Percentiles rank a stretch among this genome's conserved stretches.
phyloP scores from a whole-genome alignment of 1,284 basidiomycete genomes.

The Leccinum griseonigrum region DNA sequence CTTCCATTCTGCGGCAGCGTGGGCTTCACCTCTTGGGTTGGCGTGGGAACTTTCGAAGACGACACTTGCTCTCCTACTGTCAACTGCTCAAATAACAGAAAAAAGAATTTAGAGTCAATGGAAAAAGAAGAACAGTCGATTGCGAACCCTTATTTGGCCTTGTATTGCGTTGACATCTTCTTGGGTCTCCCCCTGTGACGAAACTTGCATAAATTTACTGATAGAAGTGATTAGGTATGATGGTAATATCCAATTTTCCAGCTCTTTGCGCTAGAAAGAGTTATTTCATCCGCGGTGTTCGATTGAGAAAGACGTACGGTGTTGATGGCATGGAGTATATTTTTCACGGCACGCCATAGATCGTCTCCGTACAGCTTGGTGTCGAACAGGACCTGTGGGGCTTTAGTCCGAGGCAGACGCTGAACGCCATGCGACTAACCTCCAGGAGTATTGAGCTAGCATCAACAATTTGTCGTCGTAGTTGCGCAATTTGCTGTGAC shows the following conservation, averaged over 20 bases:
- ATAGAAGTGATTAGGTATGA: slow-evolving; percentile 41
- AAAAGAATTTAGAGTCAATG: slow-evolving; percentile 45
- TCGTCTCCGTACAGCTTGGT: slow-evolving; percentile 31
- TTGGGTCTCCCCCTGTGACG: slow-evolving; percentile 25
- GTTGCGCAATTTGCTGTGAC: slow-evolving; percentile 24
- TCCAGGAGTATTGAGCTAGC: slow-evolving; percentile 48
- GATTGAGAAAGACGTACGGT: slow-evolving; percentile 38
- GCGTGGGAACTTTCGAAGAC: slow-evolving; percentile 13
- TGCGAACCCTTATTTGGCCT: slow-evolving; percentile 66
- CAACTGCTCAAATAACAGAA: slow-evolving; percentile 51
- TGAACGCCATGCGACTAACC: slow-evolving; percentile 32
- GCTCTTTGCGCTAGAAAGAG: slow-evolving; percentile 42
- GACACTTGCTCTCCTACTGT: slow-evolving; percentile 33
- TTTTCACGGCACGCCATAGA: slow-evolving; percentile 39
- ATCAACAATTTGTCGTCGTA: slow-evolving; percentile 46
- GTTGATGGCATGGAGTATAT: slow-evolving; percentile 40
- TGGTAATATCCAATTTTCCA: slow-evolving; percentile 45
- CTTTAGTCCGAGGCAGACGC: slow-evolving; percentile 3
- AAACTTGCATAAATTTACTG: slow-evolving; percentile 36
- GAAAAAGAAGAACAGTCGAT: slow-evolving; percentile 46
- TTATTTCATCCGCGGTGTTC: slow-evolving; percentile 11
- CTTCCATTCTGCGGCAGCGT: slow-evolving; percentile 15
- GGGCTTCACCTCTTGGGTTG: slow-evolving; percentile 13
- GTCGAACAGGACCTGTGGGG: slow-evolving; percentile 35
- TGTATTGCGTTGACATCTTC: slow-evolving; percentile 41